Percentiles rank a stretch among this genome's conserved stretches.
phyloP scores from a whole-genome alignment of 2,329 filamentous ascomycete species.

The Xylaria sp. region DNA sequence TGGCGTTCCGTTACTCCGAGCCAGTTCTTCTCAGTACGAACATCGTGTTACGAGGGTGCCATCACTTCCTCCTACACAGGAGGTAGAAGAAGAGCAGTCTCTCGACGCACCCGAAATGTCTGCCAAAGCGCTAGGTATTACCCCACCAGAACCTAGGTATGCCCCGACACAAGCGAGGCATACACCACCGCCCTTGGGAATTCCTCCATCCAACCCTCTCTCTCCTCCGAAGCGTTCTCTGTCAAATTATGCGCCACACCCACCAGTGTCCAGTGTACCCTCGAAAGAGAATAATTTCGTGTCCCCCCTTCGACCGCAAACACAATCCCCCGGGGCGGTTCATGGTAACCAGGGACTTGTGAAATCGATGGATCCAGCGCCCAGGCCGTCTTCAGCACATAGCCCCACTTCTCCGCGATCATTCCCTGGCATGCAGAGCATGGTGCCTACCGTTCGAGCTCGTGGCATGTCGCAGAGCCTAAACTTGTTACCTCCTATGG shows the following conservation, averaged over 20 bases:
- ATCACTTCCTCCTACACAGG: conserved; percentile 65
- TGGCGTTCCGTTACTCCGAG: conserved; percentile 51
- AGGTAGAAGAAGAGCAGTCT: conserved; percentile 65
- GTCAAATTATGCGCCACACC: conserved; percentile 58
- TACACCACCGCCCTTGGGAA: conserved; percentile 56
- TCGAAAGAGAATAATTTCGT: conserved; percentile 49
- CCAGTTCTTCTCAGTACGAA: conserved; percentile 60
- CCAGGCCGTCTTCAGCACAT: conserved; percentile 61
- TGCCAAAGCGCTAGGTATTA: conserved; percentile 32
- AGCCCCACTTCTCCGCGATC: conserved; percentile 49
- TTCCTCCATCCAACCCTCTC: conserved; percentile 48
- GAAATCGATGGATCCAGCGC: conserved; percentile 50
- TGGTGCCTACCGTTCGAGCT: conserved; percentile 45
- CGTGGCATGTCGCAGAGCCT: conserved; percentile 61
- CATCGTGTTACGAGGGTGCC: conserved; percentile 59
- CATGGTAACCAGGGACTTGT: conserved; percentile 46
- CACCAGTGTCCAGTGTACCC: conserved; percentile 40
- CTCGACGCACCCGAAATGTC: conserved; percentile 34
- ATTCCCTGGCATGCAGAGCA: conserved; percentile 24
- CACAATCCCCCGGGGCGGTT: conserved; percentile 63
- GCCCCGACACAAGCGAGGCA: conserved; percentile 48
- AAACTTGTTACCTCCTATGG: conserved; percentile 66
- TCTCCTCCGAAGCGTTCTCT: conserved; percentile 62
- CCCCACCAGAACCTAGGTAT: conserved; percentile 45
- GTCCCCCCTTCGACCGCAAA: conserved; percentile 65